Conservation (phyloP, 305 asterid genomes). For the Rubia tinctorum region DNA sequence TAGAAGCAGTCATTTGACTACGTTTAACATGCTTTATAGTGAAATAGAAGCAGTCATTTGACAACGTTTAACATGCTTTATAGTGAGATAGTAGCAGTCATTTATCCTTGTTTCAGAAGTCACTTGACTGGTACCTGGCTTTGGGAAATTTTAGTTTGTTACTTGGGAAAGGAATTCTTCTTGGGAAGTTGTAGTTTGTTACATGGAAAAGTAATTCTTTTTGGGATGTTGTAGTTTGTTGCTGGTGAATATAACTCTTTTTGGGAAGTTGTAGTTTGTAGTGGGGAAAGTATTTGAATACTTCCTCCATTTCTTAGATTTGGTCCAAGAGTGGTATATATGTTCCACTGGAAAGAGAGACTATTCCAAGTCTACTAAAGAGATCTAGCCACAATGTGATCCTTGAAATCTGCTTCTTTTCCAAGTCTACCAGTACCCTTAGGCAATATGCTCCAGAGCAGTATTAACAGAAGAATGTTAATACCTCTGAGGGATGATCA, state of each 20-base stretch:
- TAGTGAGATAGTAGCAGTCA: not conserved
- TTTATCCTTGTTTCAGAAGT: not conserved
- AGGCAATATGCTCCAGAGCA: not conserved
- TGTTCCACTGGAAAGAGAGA: not conserved
- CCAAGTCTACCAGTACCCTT: not conserved
- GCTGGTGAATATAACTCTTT: not conserved
- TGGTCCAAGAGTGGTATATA: not conserved
- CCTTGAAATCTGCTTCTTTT: not conserved
- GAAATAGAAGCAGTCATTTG: not conserved
- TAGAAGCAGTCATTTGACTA: not conserved
- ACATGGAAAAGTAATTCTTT: no score
- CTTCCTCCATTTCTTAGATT: not conserved
- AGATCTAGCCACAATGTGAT: not conserved
- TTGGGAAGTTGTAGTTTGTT: not conserved
- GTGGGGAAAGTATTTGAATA: not conserved
- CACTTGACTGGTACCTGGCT: not conserved
- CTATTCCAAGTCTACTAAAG: not conserved
- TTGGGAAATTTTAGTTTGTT: not conserved
- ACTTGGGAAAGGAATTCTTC: not conserved
- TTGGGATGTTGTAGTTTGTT: not conserved
- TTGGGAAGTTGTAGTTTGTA: not conserved
- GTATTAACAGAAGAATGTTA: not conserved
- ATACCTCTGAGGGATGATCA: not conserved
- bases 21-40: not conserved
- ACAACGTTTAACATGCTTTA: not conserved